These are phyloP conservation scores for Anthostomella pinea DNA, from an alignment of 2,329 filamentous ascomycete genomes.

Conservation along the genomic window DNA sequence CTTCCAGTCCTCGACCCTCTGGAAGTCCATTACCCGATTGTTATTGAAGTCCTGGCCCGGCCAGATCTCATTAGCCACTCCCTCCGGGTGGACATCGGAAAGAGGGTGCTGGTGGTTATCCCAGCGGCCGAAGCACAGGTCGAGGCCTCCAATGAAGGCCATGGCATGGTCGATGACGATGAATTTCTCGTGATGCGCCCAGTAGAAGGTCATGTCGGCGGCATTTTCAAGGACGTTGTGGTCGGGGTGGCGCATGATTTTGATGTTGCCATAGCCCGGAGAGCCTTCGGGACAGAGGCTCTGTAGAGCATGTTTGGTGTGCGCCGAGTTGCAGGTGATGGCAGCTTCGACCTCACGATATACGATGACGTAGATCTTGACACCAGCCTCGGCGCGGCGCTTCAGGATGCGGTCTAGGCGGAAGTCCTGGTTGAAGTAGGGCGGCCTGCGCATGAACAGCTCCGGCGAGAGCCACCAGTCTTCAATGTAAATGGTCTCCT, in stretches of 20 bases:
- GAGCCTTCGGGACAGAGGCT: constrained; percentile 76
- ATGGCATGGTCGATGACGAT: constrained; percentile 88
- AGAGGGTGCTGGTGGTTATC: constrained; percentile 82
- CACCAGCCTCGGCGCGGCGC: constrained; percentile 82
- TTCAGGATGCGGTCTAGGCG: constrained; percentile 84
- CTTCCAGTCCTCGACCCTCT: constrained; percentile 88
- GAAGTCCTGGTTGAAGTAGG: constrained; percentile 79
- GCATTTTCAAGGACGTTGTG: constrained; percentile 94
- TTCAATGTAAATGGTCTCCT: constrained; percentile 90
- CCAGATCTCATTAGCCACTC: constrained; percentile 79
- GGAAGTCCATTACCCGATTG: constrained; percentile 93
- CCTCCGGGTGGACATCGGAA: constrained; percentile 82
- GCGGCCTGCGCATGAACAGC: constrained; percentile 80
- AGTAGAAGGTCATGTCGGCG: constrained; percentile 95
- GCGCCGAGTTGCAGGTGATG: constrained; percentile 85
- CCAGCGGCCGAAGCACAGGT: constrained; percentile 95
- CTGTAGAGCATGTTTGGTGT: constrained; percentile 85
- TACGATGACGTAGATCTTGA: constrained; percentile 90
- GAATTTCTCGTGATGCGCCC: constrained; percentile 98
- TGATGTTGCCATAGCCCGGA: constrained; percentile 84
- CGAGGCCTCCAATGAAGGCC: constrained; percentile 91
- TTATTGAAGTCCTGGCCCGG: constrained; percentile 98
- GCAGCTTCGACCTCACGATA: constrained; percentile 85
- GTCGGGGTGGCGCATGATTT: constrained; percentile 85
- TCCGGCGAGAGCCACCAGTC: constrained; percentile 98